These are phyloP conservation scores for Lasiodiplodia theobromae DNA, from an alignment of 2,329 filamentous ascomycete species.

Conservation along the genomic window DNA sequence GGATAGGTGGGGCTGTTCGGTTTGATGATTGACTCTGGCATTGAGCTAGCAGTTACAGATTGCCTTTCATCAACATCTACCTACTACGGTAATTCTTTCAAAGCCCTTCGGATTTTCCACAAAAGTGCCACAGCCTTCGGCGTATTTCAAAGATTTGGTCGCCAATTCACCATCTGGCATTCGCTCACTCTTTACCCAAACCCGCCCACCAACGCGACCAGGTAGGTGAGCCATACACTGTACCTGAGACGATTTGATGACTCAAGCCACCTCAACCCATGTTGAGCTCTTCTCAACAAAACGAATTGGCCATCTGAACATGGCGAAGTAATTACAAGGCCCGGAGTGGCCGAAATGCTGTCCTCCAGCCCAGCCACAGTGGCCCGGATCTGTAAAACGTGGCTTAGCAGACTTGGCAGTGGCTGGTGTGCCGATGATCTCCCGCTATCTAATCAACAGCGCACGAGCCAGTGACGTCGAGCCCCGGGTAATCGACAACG, in stretches of 20 bases:
- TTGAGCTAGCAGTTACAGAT: too few relatives aligned
- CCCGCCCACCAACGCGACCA: background rate
- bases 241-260: background rate
- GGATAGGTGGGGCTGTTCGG: background rate
- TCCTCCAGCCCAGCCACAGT: background rate
- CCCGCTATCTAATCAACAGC: background rate
- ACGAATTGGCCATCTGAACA: background rate
- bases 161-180: too few relatives aligned
- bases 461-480: constrained; percentile 4
- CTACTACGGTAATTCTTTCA: too few relatives aligned
- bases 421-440: background rate
- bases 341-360: constrained; percentile 12
- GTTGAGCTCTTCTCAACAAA: background rate
- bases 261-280: background rate
- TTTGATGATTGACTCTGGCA: background rate
- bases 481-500: constrained; percentile 1
- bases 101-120: too few relatives aligned
- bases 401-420: constrained; percentile 10
- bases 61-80: too few relatives aligned
- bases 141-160: too few relatives aligned
- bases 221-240: background rate
- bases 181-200: background rate
- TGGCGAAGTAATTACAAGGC: background rate
- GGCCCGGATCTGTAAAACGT: background rate
- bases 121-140: too few relatives aligned